Conservation (phyloP, 805 yeast species). For the Lipomyces spencermartinsiae region DNA sequence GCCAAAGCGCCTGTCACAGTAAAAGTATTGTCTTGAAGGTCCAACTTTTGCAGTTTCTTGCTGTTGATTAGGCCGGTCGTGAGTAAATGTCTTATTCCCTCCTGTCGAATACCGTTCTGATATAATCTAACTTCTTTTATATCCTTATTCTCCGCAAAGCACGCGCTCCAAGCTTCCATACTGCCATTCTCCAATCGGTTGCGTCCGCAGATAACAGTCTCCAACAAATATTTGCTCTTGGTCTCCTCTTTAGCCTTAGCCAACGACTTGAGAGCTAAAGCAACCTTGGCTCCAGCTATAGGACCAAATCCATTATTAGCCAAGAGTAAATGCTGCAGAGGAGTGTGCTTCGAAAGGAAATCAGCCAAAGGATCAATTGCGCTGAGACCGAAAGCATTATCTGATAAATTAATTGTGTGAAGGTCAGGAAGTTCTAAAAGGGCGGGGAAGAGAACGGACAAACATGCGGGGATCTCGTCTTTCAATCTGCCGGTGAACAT, state of each 20-base stretch:
- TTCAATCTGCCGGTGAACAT: conserved; percentile 93
- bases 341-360: conserved; percentile 73
- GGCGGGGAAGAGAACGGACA: conserved; percentile 74
- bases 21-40: conserved; percentile 94
- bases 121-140: conserved; percentile 78
- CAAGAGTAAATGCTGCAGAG: conserved; percentile 83
- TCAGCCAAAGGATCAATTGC: conserved; percentile 88
- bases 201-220: conserved; percentile 92
- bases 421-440: conserved; percentile 71
- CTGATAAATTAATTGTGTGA: conserved; percentile 80
- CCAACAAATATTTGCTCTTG: conserved; percentile 51
- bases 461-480: conserved; percentile 89
- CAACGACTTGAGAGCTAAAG: conserved; percentile 77
- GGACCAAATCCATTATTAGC: conserved; percentile 99
- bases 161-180: conserved; percentile 80
- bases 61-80: conserved; percentile 72
- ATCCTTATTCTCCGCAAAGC: conserved; percentile 75
- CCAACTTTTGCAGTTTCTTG: conserved; percentile 67
- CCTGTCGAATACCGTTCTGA: conserved; percentile 97
- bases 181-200: conserved; percentile 97
- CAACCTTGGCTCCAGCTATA: conserved; percentile 93
- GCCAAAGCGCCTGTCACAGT: conserved; percentile 70
- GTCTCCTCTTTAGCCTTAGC: conserved; percentile 64
- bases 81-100: conserved; percentile 80
- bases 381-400: conserved; percentile 96